Conservation (phyloP, 352 stramenopile species). For the Phytophthora quininea region DNA sequence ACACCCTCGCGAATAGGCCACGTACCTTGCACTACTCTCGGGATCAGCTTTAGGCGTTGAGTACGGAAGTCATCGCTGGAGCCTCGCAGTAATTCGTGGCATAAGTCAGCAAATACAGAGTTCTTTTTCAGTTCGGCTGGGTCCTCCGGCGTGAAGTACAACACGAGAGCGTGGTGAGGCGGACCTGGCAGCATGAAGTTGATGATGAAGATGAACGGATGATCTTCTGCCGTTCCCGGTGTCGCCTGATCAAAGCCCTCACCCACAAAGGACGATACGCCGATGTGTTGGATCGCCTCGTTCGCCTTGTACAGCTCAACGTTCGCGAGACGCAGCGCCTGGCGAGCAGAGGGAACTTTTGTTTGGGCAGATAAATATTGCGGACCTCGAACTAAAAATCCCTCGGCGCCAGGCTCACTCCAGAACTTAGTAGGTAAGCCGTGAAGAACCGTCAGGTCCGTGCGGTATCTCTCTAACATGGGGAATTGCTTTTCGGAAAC, state of each 20-base stretch:
- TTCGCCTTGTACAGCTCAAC: conserved; percentile 70
- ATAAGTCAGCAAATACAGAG: conserved; percentile 74
- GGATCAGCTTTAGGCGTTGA: conserved; percentile 91
- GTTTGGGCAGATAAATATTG: conserved; percentile 67
- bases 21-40: conserved; percentile 88
- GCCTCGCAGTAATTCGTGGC: conserved; percentile 65
- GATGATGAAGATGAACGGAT: conserved; percentile 73
- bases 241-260: conserved; percentile 38
- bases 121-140: conserved; percentile 64
- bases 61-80: conserved; percentile 70
- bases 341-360: conserved; percentile 64
- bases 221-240: conserved; percentile 27
- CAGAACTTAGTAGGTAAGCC: conserved; percentile 76
- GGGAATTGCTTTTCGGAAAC: conserved; percentile 66
- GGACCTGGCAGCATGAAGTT: conserved; percentile 84
- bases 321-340: conserved; percentile 68
- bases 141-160: conserved; percentile 83
- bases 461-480: conserved; percentile 70
- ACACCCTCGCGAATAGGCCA: conserved; percentile 89
- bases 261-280: conserved; percentile 68
- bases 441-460: conserved; percentile 58
- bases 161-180: conserved; percentile 68
- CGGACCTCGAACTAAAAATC: conserved; percentile 70
- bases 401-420: conserved; percentile 72
- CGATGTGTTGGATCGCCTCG: conserved; percentile 66